Percentiles rank a stretch among this genome's conserved stretches.
Conservation (phyloP, 495 filamentous ascomycete species). For the Tuber microsphaerosporum region DNA sequence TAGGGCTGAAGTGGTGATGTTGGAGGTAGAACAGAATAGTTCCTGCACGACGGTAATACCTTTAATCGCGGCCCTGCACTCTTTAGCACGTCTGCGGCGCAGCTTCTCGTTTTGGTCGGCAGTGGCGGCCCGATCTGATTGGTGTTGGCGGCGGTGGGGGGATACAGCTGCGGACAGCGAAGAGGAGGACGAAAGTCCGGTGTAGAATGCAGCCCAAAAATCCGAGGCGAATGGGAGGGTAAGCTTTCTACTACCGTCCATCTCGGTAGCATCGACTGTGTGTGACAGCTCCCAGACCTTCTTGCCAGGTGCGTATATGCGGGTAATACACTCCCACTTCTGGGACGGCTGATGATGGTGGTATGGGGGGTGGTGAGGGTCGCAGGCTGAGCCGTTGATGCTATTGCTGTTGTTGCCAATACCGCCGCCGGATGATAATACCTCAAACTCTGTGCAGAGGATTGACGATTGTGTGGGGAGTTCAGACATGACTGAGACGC, state of each 20-base stretch:
- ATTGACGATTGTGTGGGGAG: conserved; percentile 31
- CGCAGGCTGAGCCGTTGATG: conserved; percentile 1
- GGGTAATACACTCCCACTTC: conserved; percentile 39
- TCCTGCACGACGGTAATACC: conserved; percentile 41
- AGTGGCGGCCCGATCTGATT: conserved; percentile 13
- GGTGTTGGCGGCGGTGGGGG: conserved; percentile 8
- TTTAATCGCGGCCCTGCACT: conserved; percentile 32
- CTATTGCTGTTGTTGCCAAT: neutral
- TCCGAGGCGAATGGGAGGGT: conserved; percentile 39
- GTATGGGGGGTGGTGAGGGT: conserved; percentile 21
- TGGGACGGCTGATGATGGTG: conserved; percentile 21
- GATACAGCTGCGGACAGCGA: neutral
- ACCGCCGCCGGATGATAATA: conserved; percentile 11
- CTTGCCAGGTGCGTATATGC: conserved; percentile 39
- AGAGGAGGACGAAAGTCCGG: conserved; percentile 27
- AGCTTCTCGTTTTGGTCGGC: conserved; percentile 26
- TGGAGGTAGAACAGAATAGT: conserved; percentile 20
- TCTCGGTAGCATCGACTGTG: conserved; percentile 16
- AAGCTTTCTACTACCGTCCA: conserved; percentile 33
- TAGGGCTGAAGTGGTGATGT: conserved; percentile 12
- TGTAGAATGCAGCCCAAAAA: conserved; percentile 42
- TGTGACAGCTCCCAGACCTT: conserved; percentile 38
- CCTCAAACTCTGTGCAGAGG: conserved; percentile 37
- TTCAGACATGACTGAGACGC: conserved; percentile 32
- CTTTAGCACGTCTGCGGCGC: conserved; percentile 35